These are phyloP conservation scores for Pouteria glomerata DNA, from an alignment of 148 eudicot species.

Conservation along the genomic window DNA sequence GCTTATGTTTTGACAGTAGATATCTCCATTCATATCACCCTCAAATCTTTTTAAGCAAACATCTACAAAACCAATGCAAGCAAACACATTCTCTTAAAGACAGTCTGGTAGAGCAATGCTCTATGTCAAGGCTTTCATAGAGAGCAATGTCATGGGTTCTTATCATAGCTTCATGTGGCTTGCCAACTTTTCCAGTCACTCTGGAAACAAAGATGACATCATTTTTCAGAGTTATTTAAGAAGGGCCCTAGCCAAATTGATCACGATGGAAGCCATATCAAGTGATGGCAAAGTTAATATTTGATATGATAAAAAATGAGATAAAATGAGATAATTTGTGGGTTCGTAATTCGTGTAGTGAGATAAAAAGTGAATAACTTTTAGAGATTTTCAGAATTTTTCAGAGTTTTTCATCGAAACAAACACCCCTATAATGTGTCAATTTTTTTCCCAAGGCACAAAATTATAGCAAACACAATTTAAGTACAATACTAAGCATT, in stretches of 20 bases:
- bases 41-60: not conserved
- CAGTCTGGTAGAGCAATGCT: not conserved
- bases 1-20: too few species aligned
- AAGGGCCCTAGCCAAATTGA: not conserved
- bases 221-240: not conserved
- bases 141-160: not conserved
- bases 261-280: not conserved
- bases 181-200: not conserved
- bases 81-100: not conserved
- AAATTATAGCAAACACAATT: not conserved
- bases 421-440: too few species aligned
- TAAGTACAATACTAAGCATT: conserved; percentile 14
- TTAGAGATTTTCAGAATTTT: too few species aligned
- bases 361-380: too few species aligned
- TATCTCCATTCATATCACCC: too few species aligned
- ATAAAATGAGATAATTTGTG: too few species aligned
- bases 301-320: too few species aligned
- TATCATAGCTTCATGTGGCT: not conserved
- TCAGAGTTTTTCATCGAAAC: too few species aligned
- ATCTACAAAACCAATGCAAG: not conserved
- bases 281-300: not conserved
- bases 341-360: too few species aligned
- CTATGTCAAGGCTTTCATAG: not conserved
- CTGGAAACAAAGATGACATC: not conserved
- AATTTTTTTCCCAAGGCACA: not conserved